Conservation (phyloP, 1,284 basidiomycete species). For the Lentinula novae-zelandiae region DNA sequence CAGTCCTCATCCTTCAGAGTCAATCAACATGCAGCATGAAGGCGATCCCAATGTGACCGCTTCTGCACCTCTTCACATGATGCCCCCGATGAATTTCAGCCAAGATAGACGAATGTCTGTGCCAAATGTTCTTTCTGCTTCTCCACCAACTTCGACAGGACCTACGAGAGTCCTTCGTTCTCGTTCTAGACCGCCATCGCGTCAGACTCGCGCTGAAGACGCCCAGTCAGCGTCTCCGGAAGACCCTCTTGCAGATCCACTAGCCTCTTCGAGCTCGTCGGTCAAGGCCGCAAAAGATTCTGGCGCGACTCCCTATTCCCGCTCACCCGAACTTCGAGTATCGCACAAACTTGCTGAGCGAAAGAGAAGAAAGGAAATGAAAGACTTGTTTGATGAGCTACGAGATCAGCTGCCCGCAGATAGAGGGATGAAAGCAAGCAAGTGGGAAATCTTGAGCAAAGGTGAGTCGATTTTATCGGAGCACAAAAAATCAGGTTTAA, state of each 20-base stretch:
- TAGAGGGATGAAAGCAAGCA: slow-evolving; percentile 90
- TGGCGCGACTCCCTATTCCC: slow-evolving; percentile 80
- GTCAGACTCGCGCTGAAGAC: slow-evolving; percentile 36
- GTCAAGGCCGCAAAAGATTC: slow-evolving; percentile 38
- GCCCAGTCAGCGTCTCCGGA: slow-evolving; percentile 33
- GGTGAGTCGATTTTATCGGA: slow-evolving; percentile 43
- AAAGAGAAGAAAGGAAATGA: slow-evolving; percentile 96
- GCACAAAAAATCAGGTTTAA: neutral
- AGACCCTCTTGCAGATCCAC: slow-evolving; percentile 32
- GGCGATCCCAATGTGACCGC: slow-evolving; percentile 24
- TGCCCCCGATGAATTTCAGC: slow-evolving; percentile 54
- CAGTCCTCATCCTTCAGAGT: slow-evolving; percentile 42
- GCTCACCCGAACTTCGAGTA: slow-evolving; percentile 88
- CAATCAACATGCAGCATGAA: slow-evolving; percentile 39
- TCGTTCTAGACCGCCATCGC: slow-evolving; percentile 70
- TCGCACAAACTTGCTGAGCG: slow-evolving; percentile 94
- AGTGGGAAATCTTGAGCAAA: slow-evolving; percentile 96
- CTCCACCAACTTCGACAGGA: slow-evolving; percentile 24
- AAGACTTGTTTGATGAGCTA: slow-evolving; percentile 92
- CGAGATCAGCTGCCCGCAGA: slow-evolving; percentile 88
- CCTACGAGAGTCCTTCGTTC: slow-evolving; percentile 56
- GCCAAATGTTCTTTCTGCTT: slow-evolving; percentile 47
- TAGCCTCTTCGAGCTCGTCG: slow-evolving; percentile 26
- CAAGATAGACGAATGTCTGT: slow-evolving; percentile 73
- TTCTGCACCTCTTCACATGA: slow-evolving; percentile 29